Conservation (phyloP, 352 stramenopile species). For the Pythium phragmiticola region DNA sequence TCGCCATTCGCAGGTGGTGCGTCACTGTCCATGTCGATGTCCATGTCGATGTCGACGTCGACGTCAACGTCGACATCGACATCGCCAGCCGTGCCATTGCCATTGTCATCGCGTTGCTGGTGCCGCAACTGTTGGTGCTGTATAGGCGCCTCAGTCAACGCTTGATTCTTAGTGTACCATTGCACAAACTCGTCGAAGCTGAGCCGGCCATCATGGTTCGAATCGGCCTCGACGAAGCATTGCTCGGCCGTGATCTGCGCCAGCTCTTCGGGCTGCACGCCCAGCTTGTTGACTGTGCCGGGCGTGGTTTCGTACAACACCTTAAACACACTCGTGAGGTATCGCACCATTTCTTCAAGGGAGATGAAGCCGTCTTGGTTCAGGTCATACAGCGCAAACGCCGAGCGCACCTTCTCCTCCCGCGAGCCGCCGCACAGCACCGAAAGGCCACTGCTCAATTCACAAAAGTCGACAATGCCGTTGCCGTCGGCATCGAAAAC, state of each 20-base stretch:
- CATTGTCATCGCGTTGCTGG: background rate
- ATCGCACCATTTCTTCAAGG: conserved; percentile 88
- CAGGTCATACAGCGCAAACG: conserved; percentile 87
- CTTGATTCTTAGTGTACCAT: conserved; percentile 74
- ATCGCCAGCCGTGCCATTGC: background rate
- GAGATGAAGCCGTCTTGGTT: conserved; percentile 86
- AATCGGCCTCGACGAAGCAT: conserved; percentile 82
- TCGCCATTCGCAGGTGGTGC: background rate
- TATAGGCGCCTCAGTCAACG: conserved; percentile 37
- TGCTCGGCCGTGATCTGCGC: conserved; percentile 79
- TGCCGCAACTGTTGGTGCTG: conserved; percentile 6
- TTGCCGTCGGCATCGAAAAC: conserved; percentile 82
- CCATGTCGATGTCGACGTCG: background rate
- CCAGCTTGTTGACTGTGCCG: conserved; percentile 51
- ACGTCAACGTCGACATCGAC: background rate
- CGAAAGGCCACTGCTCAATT: conserved; percentile 79
- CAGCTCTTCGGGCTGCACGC: conserved; percentile 66
- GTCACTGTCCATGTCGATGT: no score
- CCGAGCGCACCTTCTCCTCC: conserved; percentile 82
- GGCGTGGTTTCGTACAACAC: conserved; percentile 83
- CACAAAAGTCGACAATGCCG: conserved; percentile 81
- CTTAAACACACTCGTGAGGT: conserved; percentile 85
- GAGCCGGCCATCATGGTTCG: conserved; percentile 77
- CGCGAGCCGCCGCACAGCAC: conserved; percentile 76
- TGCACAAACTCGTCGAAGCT: conserved; percentile 86